Conservation (phyloP, 1,139 yeast genomes). For the Candida tropicalis region DNA sequence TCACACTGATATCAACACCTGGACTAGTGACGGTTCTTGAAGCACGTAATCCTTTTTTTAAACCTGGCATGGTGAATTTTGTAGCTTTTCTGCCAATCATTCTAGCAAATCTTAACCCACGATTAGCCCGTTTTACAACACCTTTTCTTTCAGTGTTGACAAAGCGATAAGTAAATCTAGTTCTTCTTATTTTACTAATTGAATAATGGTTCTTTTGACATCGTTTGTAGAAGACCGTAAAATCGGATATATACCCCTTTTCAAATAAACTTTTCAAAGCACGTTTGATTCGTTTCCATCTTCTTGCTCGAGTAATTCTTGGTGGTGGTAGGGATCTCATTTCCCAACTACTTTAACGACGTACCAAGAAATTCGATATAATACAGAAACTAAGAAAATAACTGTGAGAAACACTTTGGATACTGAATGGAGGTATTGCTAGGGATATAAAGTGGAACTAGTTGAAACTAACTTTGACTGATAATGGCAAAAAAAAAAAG, state of each 20-base stretch:
- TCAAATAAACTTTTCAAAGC: conserved; percentile 30
- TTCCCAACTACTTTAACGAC: not conserved
- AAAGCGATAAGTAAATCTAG: conserved; percentile 26
- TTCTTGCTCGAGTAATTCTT: conserved; percentile 36
- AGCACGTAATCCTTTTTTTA: conserved; percentile 14
- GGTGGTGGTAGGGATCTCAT: conserved; percentile 53
- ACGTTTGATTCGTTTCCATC: conserved; percentile 40
- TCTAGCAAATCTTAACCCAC: conserved; percentile 29
- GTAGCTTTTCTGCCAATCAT: conserved; percentile 27
- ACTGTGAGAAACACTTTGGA: conserved; percentile 8
- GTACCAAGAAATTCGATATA: conserved; percentile 2
- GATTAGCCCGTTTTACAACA: conserved; percentile 22
- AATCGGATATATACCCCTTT: conserved; percentile 34
- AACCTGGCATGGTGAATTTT: conserved; percentile 26
- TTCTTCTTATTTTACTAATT: conserved; percentile 28
- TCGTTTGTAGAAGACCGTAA: conserved; percentile 26
- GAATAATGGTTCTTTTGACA: conserved; percentile 18
- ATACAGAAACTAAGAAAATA: conserved; percentile 2
- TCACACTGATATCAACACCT: conserved; percentile 14
- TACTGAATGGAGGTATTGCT: not conserved
- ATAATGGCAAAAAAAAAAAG: not conserved
- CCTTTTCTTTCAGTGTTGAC: conserved; percentile 18
- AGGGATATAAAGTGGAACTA: no score
- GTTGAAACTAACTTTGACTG: no score
- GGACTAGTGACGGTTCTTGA: not conserved